Evolutionary conservation across 345 rosid genomes (phyloP).

Genomic region (Linum tenue): DNA sequence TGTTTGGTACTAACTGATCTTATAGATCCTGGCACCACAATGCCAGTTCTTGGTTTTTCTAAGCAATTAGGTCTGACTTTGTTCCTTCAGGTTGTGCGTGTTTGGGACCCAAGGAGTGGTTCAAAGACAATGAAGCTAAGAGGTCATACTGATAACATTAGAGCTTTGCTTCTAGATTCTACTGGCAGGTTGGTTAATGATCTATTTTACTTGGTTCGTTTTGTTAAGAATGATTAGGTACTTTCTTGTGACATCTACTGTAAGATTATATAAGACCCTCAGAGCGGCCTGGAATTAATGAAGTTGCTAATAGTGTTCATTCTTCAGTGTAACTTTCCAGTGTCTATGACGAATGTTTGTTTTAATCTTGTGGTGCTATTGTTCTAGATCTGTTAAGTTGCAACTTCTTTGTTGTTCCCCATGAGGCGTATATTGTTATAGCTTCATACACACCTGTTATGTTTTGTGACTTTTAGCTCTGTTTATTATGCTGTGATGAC

Average conservation of each 20-base stretch:
- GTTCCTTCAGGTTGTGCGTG: constrained; percentile 75
- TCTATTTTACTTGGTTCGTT: too few species aligned
- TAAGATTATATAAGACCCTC: too few species aligned
- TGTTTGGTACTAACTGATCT: too few species aligned
- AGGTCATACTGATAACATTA: constrained; percentile 91
- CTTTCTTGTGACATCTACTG: too few species aligned
- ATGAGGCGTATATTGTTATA: background rate
- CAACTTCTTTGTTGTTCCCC: background rate
- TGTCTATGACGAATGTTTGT: too few species aligned
- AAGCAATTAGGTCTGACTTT: background rate
- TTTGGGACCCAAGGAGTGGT: constrained; percentile 98
- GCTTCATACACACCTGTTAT: background rate
- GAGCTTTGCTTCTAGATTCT: constrained; percentile 83
- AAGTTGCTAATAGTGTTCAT: too few species aligned
- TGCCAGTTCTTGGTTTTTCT: background rate
- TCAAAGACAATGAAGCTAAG: constrained; percentile 87
- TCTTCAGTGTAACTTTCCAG: too few species aligned
- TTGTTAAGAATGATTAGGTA: too few species aligned
- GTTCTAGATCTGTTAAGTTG: background rate
- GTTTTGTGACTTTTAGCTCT: background rate
- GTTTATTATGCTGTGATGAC: background rate
- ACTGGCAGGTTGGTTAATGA: constrained; percentile 66
- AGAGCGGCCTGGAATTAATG: too few species aligned
- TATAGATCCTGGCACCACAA: too few species aligned
- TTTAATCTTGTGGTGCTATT: too few species aligned